Percentiles rank a stretch among this genome's conserved stretches.
Conservation (phyloP, 164 flowering plant genomes). For the Magnolia officinalis region DNA sequence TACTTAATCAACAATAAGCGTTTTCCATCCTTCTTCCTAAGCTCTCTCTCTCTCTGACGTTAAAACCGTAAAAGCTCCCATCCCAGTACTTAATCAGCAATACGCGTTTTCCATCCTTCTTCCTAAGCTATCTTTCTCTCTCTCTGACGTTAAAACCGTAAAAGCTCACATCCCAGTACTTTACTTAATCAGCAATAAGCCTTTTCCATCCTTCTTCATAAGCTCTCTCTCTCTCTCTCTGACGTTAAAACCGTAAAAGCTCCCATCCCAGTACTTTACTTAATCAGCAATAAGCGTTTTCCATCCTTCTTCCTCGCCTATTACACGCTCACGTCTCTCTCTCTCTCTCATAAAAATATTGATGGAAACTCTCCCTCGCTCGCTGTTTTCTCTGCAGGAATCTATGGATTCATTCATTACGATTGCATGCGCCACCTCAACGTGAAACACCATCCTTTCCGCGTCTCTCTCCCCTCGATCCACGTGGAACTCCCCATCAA, state of each 20-base stretch:
- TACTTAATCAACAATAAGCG: background rate
- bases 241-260: background rate
- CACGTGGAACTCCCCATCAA: too few relatives aligned
- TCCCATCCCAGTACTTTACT: background rate
- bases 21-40: background rate
- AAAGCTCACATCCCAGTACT: background rate
- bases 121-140: background rate
- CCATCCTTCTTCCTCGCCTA: background rate
- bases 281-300: background rate
- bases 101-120: too few relatives aligned
- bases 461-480: too few relatives aligned
- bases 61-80: too few relatives aligned
- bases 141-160: background rate
- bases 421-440: too few relatives aligned
- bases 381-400: background rate
- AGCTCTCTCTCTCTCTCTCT: background rate
- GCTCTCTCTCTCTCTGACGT: background rate
- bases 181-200: background rate
- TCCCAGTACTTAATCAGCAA: too few relatives aligned
- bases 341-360: background rate
- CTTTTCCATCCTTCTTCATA: background rate
- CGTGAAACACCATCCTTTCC: too few relatives aligned
- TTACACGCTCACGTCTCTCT: background rate
- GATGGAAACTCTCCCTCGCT: background rate
- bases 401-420: slow-evolving; percentile 14